Conservation (phyloP, 306 rosid genomes). For the Citrullus colocynthis region DNA sequence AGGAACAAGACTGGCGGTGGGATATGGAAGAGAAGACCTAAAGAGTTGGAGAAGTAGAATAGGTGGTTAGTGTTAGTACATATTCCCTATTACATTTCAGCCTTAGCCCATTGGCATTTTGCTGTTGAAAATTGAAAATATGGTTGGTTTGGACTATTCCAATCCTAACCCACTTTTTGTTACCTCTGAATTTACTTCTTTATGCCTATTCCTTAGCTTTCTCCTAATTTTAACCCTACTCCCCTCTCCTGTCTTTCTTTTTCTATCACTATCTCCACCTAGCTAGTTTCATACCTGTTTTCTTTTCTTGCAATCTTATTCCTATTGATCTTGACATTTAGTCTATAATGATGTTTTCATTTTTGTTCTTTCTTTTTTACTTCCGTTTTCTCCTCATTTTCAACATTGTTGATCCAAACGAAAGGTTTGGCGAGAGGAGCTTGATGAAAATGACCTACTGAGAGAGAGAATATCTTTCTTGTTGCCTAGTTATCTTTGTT, state of each 20-base stretch:
- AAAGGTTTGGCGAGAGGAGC: neutral
- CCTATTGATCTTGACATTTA: neutral
- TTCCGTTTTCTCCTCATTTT: neutral
- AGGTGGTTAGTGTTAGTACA: conserved; percentile 2
- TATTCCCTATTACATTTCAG: neutral
- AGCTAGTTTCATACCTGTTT: neutral
- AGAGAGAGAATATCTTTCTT: neutral
- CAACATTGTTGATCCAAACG: neutral
- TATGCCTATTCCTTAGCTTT: neutral
- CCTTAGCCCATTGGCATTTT: neutral
- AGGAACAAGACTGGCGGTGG: neutral
- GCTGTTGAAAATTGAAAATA: neutral
- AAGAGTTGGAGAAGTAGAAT: neutral
- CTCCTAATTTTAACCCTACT: neutral
- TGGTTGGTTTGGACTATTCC: neutral
- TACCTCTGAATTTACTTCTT: neutral
- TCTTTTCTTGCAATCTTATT: neutral
- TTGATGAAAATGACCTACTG: neutral
- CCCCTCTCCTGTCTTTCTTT: neutral
- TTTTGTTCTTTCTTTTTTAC: neutral
- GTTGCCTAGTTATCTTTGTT: neutral
- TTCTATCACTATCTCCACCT: neutral
- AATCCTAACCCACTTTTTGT: neutral
- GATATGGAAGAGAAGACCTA: neutral
- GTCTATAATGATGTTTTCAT: neutral